phyloP scores from a whole-genome alignment of 495 filamentous ascomycete species.

The Annulohypoxylon maeteangense region DNA sequence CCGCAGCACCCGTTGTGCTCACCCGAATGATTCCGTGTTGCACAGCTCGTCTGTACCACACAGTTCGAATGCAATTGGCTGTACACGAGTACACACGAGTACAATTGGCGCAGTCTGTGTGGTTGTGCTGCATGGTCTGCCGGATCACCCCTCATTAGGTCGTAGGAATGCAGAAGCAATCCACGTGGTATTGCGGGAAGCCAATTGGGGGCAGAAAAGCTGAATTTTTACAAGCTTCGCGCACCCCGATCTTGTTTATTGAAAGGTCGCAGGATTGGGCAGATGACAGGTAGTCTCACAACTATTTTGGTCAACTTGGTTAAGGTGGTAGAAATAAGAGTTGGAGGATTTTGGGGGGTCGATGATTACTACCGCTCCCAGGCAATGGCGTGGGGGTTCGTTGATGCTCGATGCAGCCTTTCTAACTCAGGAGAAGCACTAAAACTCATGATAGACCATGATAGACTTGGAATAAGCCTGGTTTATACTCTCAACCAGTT shows the following conservation, averaged over 20 bases:
- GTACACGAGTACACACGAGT: slow-evolving; percentile 15
- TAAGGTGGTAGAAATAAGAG: slow-evolving; percentile 15
- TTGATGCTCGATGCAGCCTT: slow-evolving; percentile 19
- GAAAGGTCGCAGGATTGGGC: slow-evolving; percentile 33
- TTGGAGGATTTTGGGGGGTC: slow-evolving; percentile 34
- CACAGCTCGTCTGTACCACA: slow-evolving; percentile 23
- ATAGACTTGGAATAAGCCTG: neutral
- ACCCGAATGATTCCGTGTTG: slow-evolving; percentile 25
- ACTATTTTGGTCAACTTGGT: slow-evolving; percentile 24
- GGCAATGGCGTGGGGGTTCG: slow-evolving; percentile 13
- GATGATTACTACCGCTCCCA: slow-evolving; percentile 25
- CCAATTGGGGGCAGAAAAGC: slow-evolving; percentile 28
- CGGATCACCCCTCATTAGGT: slow-evolving; percentile 18
- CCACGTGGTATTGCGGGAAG: slow-evolving; percentile 35
- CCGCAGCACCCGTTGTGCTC: slow-evolving; percentile 22
- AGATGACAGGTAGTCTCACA: slow-evolving; percentile 28
- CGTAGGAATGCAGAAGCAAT: slow-evolving; percentile 37
- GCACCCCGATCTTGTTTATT: slow-evolving; percentile 26
- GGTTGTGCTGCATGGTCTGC: slow-evolving; percentile 24
- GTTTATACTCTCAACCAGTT: neutral
- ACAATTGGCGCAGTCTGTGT: slow-evolving; percentile 21
- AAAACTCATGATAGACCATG: slow-evolving; percentile 4
- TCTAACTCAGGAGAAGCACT: slow-evolving; percentile 6
- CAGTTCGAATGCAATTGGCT: slow-evolving; percentile 14
- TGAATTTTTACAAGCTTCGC: slow-evolving; percentile 18